These are phyloP conservation scores for Phytopythium vexans DNA, from an alignment of 352 stramenopile species.

Conservation along the genomic window DNA sequence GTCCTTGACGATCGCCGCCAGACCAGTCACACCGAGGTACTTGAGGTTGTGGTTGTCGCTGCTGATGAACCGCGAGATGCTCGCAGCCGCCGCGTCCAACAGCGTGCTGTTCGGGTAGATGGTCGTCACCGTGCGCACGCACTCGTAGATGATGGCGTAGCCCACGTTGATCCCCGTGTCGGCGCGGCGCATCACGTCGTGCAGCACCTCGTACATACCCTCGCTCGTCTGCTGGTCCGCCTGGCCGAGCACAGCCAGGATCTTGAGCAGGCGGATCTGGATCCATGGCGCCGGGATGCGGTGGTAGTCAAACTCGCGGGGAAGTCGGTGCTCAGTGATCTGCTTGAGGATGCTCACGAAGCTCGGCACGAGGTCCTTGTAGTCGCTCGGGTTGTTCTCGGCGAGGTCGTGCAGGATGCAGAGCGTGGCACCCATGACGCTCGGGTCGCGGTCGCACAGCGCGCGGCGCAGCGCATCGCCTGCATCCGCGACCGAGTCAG, in stretches of 20 bases:
- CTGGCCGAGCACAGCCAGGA: constrained; percentile 95
- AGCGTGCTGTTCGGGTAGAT: constrained; percentile 99
- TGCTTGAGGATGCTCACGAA: constrained; percentile 99
- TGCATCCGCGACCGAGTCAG: constrained; percentile 86
- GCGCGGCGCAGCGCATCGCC: constrained; percentile 93
- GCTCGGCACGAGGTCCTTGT: constrained; percentile 98
- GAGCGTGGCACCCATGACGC: constrained; percentile 97
- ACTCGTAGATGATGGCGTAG: constrained; percentile 99
- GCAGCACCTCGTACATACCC: constrained; percentile 99
- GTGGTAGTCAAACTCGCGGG: constrained; percentile 99
- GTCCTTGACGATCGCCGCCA: constrained; percentile 98
- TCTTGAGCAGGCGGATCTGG: constrained; percentile 97
- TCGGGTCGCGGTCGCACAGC: constrained; percentile 98
- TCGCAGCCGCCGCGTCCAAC: constrained; percentile 91
- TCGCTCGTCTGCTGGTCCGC: constrained; percentile 93
- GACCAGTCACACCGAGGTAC: constrained; percentile 98
- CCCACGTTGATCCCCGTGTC: constrained; percentile 99
- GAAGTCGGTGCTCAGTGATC: constrained; percentile 98
- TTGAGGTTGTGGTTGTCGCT: constrained; percentile 97
- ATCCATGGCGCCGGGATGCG: constrained; percentile 99
- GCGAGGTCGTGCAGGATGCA: constrained; percentile 93
- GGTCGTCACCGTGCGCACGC: constrained; percentile 96
- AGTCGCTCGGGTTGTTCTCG: constrained; percentile 87
- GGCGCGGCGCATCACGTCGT: constrained; percentile 97
- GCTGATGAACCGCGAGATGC: constrained; percentile 94